Evolutionary conservation across 2,329 filamentous ascomycete genomes (phyloP), one percentile per base, ranked within the genome.

Genomic region (Ascocoryne sarcoides): DNA sequence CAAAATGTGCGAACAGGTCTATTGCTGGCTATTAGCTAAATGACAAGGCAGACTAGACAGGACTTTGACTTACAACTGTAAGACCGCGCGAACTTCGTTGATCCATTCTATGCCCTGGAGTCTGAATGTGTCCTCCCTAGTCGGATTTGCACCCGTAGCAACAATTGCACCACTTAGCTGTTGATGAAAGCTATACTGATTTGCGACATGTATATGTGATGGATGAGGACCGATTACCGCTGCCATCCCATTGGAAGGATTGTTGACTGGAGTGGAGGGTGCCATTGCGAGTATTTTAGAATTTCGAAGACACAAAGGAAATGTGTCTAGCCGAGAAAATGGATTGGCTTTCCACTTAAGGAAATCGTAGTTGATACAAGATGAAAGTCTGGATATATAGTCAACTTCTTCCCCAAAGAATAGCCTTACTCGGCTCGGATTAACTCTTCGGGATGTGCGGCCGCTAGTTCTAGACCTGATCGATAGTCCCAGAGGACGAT

Each of bases 1-100:
- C 90, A 85, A 62, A 87, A 95, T 0, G 92, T 96, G 45, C 85
- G 82, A 17, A 95, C 79, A 2, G 92, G 92, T 33, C 85, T 89
- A 46, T 10, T 32, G 19, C 28, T 14, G 9, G n/a, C n/a, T n/a
- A n/a, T n/a, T n/a, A n/a, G n/a, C n/a, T n/a, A n/a, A n/a, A n/a
- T n/a, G n/a, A n/a, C n/a, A n/a, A n/a, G n/a, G n/a, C n/a, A n/a
- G n/a, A n/a, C n/a, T n/a, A n/a, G n/a, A n/a, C n/a, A n/a, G n/a
- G n/a, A n/a, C 12, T 26, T 26, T 12, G 23, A 26, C 81, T 54
- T 66, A 92, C 82, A 98, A 65, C 52, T 85, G 82, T 37, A 98
- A 69, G 16, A 76, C 75, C 53, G 81, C 78, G 35, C 90, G 76
- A 31, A 94, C 83, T 46, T 79, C 84, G 57, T 95, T 86, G 47